Evolutionary conservation across 306 rosid genomes (phyloP), one percentile per base, ranked within the genome.

Genomic region (Fagus sylvatica): DNA sequence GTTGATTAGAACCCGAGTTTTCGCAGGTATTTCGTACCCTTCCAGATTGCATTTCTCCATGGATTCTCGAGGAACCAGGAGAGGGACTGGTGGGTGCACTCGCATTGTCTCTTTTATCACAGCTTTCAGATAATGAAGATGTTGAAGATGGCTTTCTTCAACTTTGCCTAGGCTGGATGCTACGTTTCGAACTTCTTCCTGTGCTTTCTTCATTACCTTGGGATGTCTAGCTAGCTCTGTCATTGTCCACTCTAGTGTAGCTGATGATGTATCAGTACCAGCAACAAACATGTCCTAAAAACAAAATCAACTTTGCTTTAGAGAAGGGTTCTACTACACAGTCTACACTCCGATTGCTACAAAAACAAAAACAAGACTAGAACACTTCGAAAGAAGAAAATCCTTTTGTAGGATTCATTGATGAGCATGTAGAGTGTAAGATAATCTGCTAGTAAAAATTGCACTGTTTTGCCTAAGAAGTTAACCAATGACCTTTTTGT

Each of bases 1-100:
- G 70, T 78, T 83, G 62, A 80, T 76, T 9, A 80, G 28, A 37
- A 78, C 75, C 56, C 81, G 41, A 8, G 79, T 74, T 59, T 80
- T 86, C 6, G 74, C 79, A 0, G 84, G 78, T 43, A 75, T 74
- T 10, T 77, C 71, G n/a, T 80, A 83, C 39, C 83, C 83, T 15
- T 72, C 81, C 1, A 86, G 71, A n/a, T 11, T 70, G 74, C 82
- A 75, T 11, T 75, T 77, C 48, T 71, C 79, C 66, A 40, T 80
- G 10, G 89, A 83, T 72, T 86, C 89, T 80, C 87, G 76, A n/a
- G 83, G 85, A n/a, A 86, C 83, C 2, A 67, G 76, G 0, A 77
- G 81, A 16, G 89, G 85, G 53, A 73, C 89, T 0, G 85, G 81
- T 0, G 85, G 83, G 57, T 77, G 84, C 67, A 83, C 30, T 8